Evolutionary conservation across 441 rosid genomes (phyloP), one percentile per base, ranked within the genome.

Genomic region (Geranium incanum): DNA sequence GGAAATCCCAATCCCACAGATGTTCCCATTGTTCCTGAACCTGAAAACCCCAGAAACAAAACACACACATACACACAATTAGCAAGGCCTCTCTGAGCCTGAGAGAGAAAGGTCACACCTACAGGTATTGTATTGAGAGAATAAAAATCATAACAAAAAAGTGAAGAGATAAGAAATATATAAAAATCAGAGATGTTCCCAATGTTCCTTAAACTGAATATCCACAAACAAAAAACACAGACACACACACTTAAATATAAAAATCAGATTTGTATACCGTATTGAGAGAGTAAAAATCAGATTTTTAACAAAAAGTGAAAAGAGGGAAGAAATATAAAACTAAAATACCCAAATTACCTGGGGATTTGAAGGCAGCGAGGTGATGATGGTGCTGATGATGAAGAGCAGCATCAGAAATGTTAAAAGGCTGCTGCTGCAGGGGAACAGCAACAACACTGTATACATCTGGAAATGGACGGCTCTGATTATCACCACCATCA

Each of bases 401-500:
- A 50, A 3, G n/a, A 52, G 60, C 5, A 52, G 60, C 18, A 23
- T 64, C 3, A 52, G 55, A 52, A 13, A 55, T 50, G 66, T 11
- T 48, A 74, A 59, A 74, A 74, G 72, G 62, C 62, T 55, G 74
- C 74, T 71, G 71, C 71, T 16, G 0, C 16, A 48, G 69, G 16
- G 43, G 66, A 60, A 1, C 70, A 39, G 39, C 66, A 36, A 36
- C 13, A 72, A 19, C 60, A 41, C 36, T 45, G 60, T 19, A 21
- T 41, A 19, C 55, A 43, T 41, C 70, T 41, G 36, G 33, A 52
- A 72, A 65, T 13, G 65, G 75, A 33, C 71, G 75, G 78, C 16
- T 69, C 33, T 70, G 74, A 70, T 75, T 62, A 60, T 75, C 62
- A 70, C 66, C 66, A 75, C 70, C 38, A 50, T 76, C 78, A 76